Base-by-base conservation (phyloP, 2,329 filamentous ascomycete genomes). In the Beauveria sp. region DNA sequence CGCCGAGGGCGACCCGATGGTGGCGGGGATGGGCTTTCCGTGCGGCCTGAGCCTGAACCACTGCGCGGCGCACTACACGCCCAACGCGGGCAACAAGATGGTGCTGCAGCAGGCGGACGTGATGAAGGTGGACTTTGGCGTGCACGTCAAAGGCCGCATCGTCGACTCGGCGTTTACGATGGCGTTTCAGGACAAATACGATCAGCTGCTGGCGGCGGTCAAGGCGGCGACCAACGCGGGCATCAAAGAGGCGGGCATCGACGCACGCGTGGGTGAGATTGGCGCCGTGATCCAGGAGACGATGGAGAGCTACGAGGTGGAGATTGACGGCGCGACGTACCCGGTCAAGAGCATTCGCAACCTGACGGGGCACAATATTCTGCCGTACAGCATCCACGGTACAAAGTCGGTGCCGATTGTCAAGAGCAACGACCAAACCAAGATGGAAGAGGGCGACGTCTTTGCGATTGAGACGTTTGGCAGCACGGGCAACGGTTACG, bases 391-490 rank as follows among this genome's bases (percentile, higher is more conserved):
- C 73, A 97, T 97, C 69, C 93, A 97, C 77, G 92, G 93, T 62
- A 89, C 86, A 69, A 97, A 97, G 82, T 92, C 90, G 67, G 91
- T 97, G 57, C 93, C 93, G 0, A 96, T 97, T 69, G 91, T 97
- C 66, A 96, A 96, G 80, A 88, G 86, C 65, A 84, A 85, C 65
- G 91, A 96, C 70, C 86, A 88, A 73, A 96, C 91, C 58, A 96
- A 96, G 82, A 98, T 98, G 93, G 93, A 97, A 77, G 93, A 97
- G 76, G 92, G 92, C 48, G 93, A 98, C 71, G 88, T 92, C 20
- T 98, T 96, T 74, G 93, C 93, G 66, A 96, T 97, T 68, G 93
- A 97, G 79, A 97, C 93, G 0, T 97, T 97, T 74, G 93, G 93
- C 64, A 95, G 89, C 73, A 97, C 93, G 24, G 93, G 93, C 66